Percentiles rank a stretch among this genome's conserved stretches.
These are phyloP conservation scores for Plasmodium malariae DNA, from an alignment of 169 alveolate genomes.

Conservation along the genomic window DNA sequence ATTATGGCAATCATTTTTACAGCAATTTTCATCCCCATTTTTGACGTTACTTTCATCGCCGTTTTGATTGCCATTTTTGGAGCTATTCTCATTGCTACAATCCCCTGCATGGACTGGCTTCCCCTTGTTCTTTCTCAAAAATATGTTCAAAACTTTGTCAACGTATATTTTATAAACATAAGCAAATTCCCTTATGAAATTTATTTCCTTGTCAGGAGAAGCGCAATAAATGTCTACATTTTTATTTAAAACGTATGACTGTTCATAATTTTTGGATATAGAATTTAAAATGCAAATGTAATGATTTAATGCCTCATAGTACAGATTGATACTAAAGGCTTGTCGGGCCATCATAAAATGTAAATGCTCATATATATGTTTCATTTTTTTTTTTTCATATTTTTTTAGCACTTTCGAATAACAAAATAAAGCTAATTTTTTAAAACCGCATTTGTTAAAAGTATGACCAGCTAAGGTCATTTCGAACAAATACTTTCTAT, in stretches of 20 bases:
- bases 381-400: constrained; percentile 77
- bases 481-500: constrained; percentile 75
- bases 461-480: constrained; percentile 83
- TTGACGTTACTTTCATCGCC: background rate
- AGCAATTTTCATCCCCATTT: background rate
- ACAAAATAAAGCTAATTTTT: constrained; percentile 81
- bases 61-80: background rate
- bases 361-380: constrained; percentile 77
- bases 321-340: constrained; percentile 74
- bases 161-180: constrained; percentile 63
- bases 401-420: constrained; percentile 66
- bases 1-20: background rate
- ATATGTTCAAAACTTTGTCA: constrained; percentile 36
- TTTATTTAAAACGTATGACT: constrained; percentile 38
- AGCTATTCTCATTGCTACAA: background rate
- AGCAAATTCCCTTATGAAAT: constrained; percentile 64
- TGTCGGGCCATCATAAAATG: constrained; percentile 83
- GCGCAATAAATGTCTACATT: constrained; percentile 30
- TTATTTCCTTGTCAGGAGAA: constrained; percentile 45
- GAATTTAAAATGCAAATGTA: constrained; percentile 75
- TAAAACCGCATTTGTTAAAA: constrained; percentile 80
- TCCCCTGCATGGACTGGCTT: background rate
- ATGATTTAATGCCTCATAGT: constrained; percentile 74
- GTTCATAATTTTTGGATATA: constrained; percentile 52
- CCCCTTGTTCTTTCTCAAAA: background rate